Evolutionary conservation across 352 stramenopile genomes (phyloP), one percentile per base, ranked within the genome.

Genomic region (Elongisporangium prolatum): DNA sequence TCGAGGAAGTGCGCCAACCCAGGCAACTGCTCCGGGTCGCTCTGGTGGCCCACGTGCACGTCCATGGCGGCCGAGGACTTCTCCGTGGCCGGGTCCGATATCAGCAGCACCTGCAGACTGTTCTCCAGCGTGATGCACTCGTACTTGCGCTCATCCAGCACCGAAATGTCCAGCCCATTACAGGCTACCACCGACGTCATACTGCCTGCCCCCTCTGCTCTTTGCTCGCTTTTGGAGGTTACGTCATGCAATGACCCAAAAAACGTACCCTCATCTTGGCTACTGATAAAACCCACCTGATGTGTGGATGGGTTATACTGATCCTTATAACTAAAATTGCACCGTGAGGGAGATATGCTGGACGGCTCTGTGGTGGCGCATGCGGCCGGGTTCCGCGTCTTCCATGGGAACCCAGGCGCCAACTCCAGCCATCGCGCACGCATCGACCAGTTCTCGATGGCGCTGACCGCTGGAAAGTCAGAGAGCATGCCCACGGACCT

Each of bases 31-130:
- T 73, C 67, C 6, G 83, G 94, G 78, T 98, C 93, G 59, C 82
- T 92, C 64, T 96, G 86, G 62, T 96, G 84, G 4, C 96, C 96
- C 34, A 98, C 95, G 70, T 98, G 85, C 17, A 99, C 93, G 71
- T 97, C 89, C 84, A 99, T 97, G 11, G 92, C 90, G 11, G 92
- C 95, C 8, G 95, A 92, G 7, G 89, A 81, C 63, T 97, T 96
- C 52, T 98, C 97, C 2, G 92, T 94, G 22, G 75, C 74, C 8
- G 89, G 77, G 75, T 99, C 97, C 21, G 78, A 96, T 54, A 97
- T 87, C n/a, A 98, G 54, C 51, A 91, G 58, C 50, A 89, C 83
- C 22, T 85, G 78, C 28, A 93, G 69, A 0, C 63, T 47, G 58
- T 93, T 93, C 17, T 34, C 44, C 8, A 93, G 72, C 24, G 64